Conservation (phyloP, 192 early-diverging fungal genomes). For the Backusella morwellensis region DNA sequence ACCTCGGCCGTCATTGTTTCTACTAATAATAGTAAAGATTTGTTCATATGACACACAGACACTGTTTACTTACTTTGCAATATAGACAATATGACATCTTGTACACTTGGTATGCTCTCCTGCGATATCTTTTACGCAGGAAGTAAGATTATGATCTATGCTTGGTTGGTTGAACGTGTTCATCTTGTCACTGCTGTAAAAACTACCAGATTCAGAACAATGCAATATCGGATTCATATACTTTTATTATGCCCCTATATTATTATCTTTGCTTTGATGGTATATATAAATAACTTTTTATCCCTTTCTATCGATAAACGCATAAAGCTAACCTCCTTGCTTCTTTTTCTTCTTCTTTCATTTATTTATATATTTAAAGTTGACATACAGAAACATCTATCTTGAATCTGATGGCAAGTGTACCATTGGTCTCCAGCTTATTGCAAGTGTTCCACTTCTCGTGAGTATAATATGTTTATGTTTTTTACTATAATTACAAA, state of each 20-base stretch:
- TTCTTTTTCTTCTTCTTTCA: no score
- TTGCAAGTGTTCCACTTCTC: constrained; percentile 36
- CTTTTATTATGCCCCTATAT: constrained; percentile 33
- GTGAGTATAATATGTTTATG: constrained; percentile 17
- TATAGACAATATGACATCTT: constrained; percentile 38
- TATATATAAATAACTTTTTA: background rate
- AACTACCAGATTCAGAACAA: constrained; percentile 25
- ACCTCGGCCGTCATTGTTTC: constrained; percentile 39
- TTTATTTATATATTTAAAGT: constrained; percentile 11
- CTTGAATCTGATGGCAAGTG: constrained; percentile 24
- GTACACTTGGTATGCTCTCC: constrained; percentile 36
- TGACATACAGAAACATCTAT: constrained; percentile 26
- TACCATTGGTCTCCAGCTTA: constrained; percentile 30
- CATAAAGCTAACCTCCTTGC: background rate
- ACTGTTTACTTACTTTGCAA: background rate
- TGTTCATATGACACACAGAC: background rate
- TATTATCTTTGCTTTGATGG: constrained; percentile 38
- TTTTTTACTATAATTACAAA: background rate
- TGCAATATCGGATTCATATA: constrained; percentile 27
- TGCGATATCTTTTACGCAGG: constrained; percentile 43
- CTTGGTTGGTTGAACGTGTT: constrained; percentile 38
- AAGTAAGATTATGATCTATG: constrained; percentile 40
- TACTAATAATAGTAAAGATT: constrained; percentile 39
- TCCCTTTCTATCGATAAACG: background rate
- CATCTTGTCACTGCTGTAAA: constrained; percentile 34